Conservation (phyloP, 305 asterid species). For the Solanum hybrid region DNA sequence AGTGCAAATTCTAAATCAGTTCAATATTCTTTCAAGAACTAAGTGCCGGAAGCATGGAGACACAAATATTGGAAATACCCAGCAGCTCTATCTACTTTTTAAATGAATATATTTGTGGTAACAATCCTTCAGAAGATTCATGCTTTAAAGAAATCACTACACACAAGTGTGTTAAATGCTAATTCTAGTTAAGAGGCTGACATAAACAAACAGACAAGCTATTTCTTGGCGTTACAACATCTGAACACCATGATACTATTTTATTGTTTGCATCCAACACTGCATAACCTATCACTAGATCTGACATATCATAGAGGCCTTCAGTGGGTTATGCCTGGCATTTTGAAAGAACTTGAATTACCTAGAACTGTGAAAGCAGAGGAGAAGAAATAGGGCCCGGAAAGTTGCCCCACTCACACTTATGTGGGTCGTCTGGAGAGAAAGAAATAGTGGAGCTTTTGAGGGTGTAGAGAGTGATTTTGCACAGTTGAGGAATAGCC, state of each 20-base stretch:
- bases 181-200: not conserved
- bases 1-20: constrained; percentile 23
- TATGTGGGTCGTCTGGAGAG: not conserved
- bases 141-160: not conserved
- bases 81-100: not conserved
- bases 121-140: not conserved
- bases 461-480: not conserved
- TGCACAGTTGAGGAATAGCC: not conserved
- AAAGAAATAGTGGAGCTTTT: not conserved
- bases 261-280: not conserved
- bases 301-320: not conserved
- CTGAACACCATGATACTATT: not conserved
- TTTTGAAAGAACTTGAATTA: not conserved
- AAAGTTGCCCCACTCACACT: not conserved
- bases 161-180: not conserved
- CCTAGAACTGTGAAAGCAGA: not conserved
- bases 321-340: not conserved
- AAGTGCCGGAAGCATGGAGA: constrained; percentile 12
- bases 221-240: not conserved
- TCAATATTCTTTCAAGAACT: constrained; percentile 14
- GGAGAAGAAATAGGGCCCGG: not conserved
- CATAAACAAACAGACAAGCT: not conserved
- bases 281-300: not conserved
- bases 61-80: not conserved
- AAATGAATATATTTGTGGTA: not conserved